phyloP scores from a whole-genome alignment of 495 filamentous ascomycete genomes.

The Cetradonia linearis region DNA sequence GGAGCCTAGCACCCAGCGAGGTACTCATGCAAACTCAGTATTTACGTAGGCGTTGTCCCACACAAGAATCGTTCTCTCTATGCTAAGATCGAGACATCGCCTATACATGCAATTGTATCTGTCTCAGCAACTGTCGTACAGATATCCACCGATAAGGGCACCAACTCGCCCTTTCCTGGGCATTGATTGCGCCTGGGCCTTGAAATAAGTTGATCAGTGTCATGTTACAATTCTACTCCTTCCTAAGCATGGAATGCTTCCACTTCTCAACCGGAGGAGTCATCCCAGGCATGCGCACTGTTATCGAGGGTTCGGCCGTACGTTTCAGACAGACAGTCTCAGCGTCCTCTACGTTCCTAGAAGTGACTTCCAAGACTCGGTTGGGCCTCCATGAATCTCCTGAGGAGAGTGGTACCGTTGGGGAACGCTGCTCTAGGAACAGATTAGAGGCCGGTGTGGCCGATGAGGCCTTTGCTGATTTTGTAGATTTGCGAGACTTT shows the following conservation, averaged over 20 bases:
- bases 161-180: not conserved
- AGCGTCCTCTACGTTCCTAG: not conserved
- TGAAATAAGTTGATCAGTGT: not conserved
- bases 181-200: not conserved
- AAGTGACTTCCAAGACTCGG: not conserved
- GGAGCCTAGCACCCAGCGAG: not conserved
- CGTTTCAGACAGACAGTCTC: not conserved
- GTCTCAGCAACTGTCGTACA: not conserved
- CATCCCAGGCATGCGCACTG: not conserved
- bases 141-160: not conserved
- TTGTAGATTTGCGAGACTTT: not conserved
- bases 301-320: not conserved
- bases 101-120: not conserved
- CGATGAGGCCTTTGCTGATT: not conserved
- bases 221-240: not conserved
- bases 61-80: too few relatives aligned
- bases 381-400: not conserved
- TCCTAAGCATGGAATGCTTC: conserved; percentile 1
- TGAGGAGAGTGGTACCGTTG: not conserved
- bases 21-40: not conserved
- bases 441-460: not conserved
- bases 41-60: not conserved
- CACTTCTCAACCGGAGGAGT: not conserved
- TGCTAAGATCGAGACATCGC: too few relatives aligned
- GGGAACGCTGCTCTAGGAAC: not conserved